Evolutionary conservation across 2,329 filamentous ascomycete genomes (phyloP).

Genomic region (Aspergillus sojae): DNA sequence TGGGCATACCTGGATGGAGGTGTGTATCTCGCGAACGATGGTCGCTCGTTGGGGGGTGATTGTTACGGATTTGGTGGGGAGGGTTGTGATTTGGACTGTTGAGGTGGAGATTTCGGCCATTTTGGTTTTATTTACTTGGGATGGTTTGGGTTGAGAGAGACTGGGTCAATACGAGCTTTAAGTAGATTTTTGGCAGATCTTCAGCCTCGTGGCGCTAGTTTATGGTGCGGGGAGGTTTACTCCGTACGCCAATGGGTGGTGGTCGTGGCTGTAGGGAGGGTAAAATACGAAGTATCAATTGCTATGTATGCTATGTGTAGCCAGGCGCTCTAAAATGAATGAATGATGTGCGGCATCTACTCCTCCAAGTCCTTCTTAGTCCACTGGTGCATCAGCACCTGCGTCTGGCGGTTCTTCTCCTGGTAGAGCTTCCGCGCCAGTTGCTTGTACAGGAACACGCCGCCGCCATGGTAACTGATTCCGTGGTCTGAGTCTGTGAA

Average conservation of each 20-base stretch:
- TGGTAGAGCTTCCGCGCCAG: conserved; percentile 63
- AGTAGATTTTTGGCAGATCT: no score
- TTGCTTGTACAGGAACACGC: conserved; percentile 63
- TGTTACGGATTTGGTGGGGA: conserved; percentile 63
- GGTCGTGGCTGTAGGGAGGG: no score
- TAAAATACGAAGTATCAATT: no score
- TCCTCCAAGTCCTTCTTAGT: conserved; percentile 14
- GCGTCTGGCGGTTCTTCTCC: conserved; percentile 58
- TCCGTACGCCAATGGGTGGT: no score
- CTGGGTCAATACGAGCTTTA: no score
- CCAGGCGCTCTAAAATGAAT: no score
- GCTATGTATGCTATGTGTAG: no score
- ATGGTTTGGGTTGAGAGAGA: no score
- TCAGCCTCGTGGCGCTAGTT: no score
- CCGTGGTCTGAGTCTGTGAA: conserved; percentile 69
- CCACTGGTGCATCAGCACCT: conserved; percentile 50
- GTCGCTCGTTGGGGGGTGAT: conserved; percentile 66
- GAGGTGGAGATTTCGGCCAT: conserved; percentile 20
- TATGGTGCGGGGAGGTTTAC: no score
- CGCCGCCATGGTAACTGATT: conserved; percentile 61
- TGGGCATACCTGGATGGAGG: conserved; percentile 48
- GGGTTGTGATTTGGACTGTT: conserved; percentile 55
- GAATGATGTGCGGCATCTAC: neutral
- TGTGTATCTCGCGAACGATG: conserved; percentile 61
- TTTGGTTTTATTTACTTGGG: neutral